Evolutionary conservation across 495 filamentous ascomycete species (phyloP).

Genomic region (Aspergillus bridgeri): DNA sequence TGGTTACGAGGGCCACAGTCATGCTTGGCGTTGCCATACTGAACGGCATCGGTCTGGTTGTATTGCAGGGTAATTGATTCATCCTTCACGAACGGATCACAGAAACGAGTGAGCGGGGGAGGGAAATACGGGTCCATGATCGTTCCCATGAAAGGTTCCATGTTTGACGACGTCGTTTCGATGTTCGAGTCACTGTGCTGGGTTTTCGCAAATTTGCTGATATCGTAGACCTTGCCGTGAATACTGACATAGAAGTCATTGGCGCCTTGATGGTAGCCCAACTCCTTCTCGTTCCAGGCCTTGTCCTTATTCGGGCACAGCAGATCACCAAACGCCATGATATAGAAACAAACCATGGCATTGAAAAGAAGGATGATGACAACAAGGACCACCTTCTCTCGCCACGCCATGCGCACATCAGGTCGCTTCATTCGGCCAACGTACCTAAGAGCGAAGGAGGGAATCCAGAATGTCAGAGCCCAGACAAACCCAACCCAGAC

Average conservation of each 20-base stretch:
- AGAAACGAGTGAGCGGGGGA: constrained; percentile 72
- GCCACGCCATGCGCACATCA: constrained; percentile 94
- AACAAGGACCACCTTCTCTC: constrained; percentile 86
- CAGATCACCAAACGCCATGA: constrained; percentile 77
- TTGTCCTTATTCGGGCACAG: constrained; percentile 92
- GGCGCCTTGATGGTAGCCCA: constrained; percentile 63
- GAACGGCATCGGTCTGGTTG: constrained; percentile 58
- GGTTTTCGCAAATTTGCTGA: constrained; percentile 77
- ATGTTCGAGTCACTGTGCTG: constrained; percentile 71
- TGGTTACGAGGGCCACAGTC: constrained; percentile 57
- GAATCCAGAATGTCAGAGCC: constrained; percentile 91
- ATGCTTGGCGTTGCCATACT: constrained; percentile 55
- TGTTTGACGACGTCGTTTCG: constrained; percentile 58
- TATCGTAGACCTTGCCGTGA: constrained; percentile 87
- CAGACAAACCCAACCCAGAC: constrained; percentile 80
- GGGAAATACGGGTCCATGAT: constrained; percentile 82
- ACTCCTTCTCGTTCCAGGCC: constrained; percentile 74
- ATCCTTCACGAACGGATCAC: constrained; percentile 59
- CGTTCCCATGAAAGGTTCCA: constrained; percentile 73
- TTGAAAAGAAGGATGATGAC: constrained; percentile 81
- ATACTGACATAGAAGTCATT: constrained; percentile 88
- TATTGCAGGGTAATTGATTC: constrained; percentile 48
- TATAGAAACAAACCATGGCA: constrained; percentile 84
- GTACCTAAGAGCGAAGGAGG: constrained; percentile 73
- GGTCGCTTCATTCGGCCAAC: constrained; percentile 95